Base-by-base conservation (phyloP, 495 filamentous ascomycete genomes). In the Cladorrhinum samala region DNA sequence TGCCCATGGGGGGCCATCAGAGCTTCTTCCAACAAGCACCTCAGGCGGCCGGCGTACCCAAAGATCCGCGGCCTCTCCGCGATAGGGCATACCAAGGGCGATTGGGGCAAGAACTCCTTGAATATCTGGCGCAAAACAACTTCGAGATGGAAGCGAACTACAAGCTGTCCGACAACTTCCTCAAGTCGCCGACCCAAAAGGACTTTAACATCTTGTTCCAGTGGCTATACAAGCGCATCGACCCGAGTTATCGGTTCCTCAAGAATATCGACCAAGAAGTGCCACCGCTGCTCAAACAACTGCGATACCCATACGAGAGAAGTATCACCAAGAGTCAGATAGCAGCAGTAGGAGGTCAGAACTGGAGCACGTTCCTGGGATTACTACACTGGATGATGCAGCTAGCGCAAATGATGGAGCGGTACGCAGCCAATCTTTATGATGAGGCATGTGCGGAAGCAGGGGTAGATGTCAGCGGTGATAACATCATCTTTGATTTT, bases 311-410 rank as follows among this genome's bases (percentile, higher is more conserved):
- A 0, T 97, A 87, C 61, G 89, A 93, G 59, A 89, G 88, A 64
- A 87, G 80, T 61, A 96, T 97, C 63, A 94, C 89, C 44, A 97
- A 96, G 64, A 92, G 87, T 23, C 90, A 95, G 63, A 90, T 97
- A 46, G 79, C 88, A 1, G 92, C 94, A 1, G 94, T 97, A 3
- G 93, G 93, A 49, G 91, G 90, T 9, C 88, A 92, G 64, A 96
- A 96, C 61, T 99, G 93, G 93, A 84, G 86, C 23, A 88, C 87
- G 0, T 95, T 97, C 64, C 73, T 99, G 20, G 94, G 90, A 0
- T 76, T 97, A 70, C 76, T 99, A 44, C 92, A 99, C 69, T 99
- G 93, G 93, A 86, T 99, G 82, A 94, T 99, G 91, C 91, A 96
- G 68, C 72, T 97, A 43, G 88, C 90, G 11, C 80, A 86, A 49